Percentiles rank a stretch among this genome's conserved stretches.
phyloP scores from a whole-genome alignment of 345 rosid genomes.

The Hibiscus syriacus region DNA sequence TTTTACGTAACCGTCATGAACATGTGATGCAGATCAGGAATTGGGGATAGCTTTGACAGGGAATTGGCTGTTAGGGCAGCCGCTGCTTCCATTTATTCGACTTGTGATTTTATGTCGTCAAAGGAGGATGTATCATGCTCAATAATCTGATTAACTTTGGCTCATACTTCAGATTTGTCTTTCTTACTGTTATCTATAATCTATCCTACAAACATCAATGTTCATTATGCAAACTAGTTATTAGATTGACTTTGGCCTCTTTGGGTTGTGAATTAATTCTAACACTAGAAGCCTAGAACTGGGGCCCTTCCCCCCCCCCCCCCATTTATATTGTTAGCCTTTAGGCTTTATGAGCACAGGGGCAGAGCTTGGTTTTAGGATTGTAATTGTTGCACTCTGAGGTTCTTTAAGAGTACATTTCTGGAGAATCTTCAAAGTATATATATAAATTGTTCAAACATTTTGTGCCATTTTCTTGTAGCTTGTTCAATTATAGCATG shows the following conservation, averaged over 20 bases:
- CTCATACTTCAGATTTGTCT: background rate
- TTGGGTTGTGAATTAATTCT: background rate
- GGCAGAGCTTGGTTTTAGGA: background rate
- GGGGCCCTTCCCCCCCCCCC: no score
- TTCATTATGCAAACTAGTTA: background rate
- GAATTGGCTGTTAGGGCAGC: conserved; percentile 82
- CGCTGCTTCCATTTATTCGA: conserved; percentile 94
- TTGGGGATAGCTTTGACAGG: conserved; percentile 24
- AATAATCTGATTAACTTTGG: conserved; percentile 23
- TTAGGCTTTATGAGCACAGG: background rate
- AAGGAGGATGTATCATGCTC: conserved; percentile 65
- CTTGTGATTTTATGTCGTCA: no score
- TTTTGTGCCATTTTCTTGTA: no score
- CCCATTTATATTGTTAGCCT: background rate
- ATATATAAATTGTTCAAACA: no score
- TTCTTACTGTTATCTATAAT: background rate
- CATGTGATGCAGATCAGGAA: background rate
- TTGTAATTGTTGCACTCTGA: background rate
- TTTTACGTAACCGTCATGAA: background rate
- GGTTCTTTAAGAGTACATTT: background rate
- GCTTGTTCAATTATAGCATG: no score
- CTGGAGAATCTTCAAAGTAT: no score
- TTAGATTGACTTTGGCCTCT: background rate
- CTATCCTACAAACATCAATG: background rate
- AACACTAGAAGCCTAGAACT: background rate